Base-by-base conservation (phyloP, 2,329 filamentous ascomycete genomes). In the Cadophora gregata region DNA sequence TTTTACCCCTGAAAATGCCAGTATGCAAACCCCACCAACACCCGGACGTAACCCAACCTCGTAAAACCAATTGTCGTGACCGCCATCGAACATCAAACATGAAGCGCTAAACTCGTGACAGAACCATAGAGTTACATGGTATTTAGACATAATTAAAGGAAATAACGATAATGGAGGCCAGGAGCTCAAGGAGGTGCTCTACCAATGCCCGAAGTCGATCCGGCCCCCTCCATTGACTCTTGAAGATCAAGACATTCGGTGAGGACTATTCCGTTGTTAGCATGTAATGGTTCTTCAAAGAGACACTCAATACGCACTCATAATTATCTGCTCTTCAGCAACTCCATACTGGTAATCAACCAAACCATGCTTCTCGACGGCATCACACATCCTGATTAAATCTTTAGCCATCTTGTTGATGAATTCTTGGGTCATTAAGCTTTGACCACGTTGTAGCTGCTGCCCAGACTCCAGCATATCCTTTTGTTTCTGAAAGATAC, bases 311-410 rank as follows among this genome's bases (percentile, higher is more conserved):
- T 31, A 59, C 92, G 80, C 83, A 97, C 94, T 85, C 66, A 87
- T 86, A 73, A 96, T 87, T 73, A 98, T 97, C 76, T 92, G 89
- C 77, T 98, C 94, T 79, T 98, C 96, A 87, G 93, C 96, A 29
- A 98, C 92, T 9, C 96, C 96, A 81, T 97, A 96, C 75, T 98
- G 91, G 78, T 98, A 99, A 80, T 99, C 96, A 12, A 99, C 93
- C 58, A 99, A 82, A n/a, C 96, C 96, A 76, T 96, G 90, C 72
- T 91, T 90, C 79, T 98, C 95, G 69, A 98, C 86, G 60, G 87
- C 87, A 77, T 98, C 93, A 77, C 94, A 97, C 60, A 97, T 83
- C 60, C 89, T 86, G 64, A 97, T 86, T 33, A 99, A 80, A 74
- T 97, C 91, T 63, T 90, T 90, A 14, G 92, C 93, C 86, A 98